Conservation (phyloP, 345 rosid species). For the Aethionema arabicum region DNA sequence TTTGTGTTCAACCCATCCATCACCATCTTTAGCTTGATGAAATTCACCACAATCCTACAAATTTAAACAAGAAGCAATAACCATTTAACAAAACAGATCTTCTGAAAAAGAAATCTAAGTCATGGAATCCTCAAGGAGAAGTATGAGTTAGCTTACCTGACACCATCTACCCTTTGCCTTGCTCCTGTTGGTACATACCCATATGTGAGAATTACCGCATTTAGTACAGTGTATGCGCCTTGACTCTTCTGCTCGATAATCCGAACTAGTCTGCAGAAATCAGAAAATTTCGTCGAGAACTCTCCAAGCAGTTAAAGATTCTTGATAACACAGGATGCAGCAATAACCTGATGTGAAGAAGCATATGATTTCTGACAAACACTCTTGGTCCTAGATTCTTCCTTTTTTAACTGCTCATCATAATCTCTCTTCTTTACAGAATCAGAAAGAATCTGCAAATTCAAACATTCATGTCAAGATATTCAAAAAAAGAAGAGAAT, state of each 20-base stretch:
- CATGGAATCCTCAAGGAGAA: background rate
- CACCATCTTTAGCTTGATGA: conserved; percentile 97
- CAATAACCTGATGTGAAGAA: conserved; percentile 56
- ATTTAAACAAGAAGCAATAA: conserved; percentile 10
- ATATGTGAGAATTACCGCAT: conserved; percentile 78
- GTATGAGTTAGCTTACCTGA: conserved; percentile 49
- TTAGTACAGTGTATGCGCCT: conserved; percentile 91
- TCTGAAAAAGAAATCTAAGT: background rate
- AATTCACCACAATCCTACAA: conserved; percentile 81
- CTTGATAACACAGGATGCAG: background rate
- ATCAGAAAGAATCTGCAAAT: conserved; percentile 76
- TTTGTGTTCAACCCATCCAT: conserved; percentile 93
- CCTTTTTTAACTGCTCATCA: conserved; percentile 78
- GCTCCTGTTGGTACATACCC: conserved; percentile 84
- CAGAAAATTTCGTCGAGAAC: background rate
- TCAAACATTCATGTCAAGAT: background rate
- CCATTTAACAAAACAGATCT: background rate
- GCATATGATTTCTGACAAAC: conserved; percentile 47
- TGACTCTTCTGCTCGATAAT: conserved; percentile 74
- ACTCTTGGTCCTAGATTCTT: conserved; percentile 61
- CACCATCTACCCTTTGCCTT: conserved; percentile 93
- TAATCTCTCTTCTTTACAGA: conserved; percentile 72
- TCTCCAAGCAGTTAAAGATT: background rate
- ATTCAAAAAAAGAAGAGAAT: conserved; percentile 12
- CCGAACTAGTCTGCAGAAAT: conserved; percentile 50